Evolutionary conservation across 2,329 filamentous ascomycete genomes (phyloP), one percentile per base, ranked within the genome.

Genomic region (Didymellaceae sp.): DNA sequence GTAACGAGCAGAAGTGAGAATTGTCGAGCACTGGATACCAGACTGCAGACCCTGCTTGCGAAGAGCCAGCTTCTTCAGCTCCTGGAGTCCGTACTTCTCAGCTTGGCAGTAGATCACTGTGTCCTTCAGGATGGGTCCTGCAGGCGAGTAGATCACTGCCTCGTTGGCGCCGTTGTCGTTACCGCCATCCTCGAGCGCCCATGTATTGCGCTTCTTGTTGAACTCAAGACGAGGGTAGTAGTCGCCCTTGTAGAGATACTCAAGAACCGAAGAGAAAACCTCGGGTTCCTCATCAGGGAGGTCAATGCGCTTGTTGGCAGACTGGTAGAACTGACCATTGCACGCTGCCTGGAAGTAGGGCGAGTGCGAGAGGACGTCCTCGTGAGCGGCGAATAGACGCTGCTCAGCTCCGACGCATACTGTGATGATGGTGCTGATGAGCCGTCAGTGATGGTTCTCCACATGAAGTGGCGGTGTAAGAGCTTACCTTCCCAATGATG

Each of bases 241-340:
- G 74, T 96, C 92, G 58, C 91, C 91, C 76, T 95, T 95, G 82
- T 95, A 95, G 48, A 97, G 85, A 63, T 88, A 96, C 71, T 97
- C 92, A 48, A 97, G 85, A 9, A 97, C 82, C 5, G 88, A 91
- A 6, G 90, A 95, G 74, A 97, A 92, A 66, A 96, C 87, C 71
- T 96, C 91, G 16, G 92, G 91, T 62, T 92, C 87, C 74, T 96
- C 92, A 53, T 93, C 86, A 1, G 90, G 88, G 2, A 96, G 83
- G 42, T 87, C 82, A 70, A 96, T 88, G 45, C 87, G 86, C 75
- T 90, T 91, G 68, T 78, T 80, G 47, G 78, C 66, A 13, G 78
- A 69, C 52, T 82, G 82, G 75, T 84, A 82, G 78, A 83, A 88
- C 66, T 87, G 84, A 57, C 80, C 80, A 48, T 82, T 80, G 58